Evolutionary conservation across 208 protist genomes (phyloP).

Genomic region (Borovskyia barvae): DNA sequence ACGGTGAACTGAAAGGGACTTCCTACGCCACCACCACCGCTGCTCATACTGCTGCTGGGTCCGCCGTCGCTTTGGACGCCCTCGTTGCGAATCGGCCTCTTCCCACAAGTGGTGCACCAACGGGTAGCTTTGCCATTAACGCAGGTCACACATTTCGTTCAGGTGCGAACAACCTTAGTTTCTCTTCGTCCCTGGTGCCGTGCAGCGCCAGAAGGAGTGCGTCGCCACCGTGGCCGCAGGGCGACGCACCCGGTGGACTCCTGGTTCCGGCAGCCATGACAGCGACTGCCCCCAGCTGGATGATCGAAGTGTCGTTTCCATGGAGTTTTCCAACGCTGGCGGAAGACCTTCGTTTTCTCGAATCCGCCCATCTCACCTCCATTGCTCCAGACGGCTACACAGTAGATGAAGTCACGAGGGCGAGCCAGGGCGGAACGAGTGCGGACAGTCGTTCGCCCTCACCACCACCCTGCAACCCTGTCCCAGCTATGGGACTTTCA

Average conservation of each 20-base stretch:
- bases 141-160: constrained; percentile 5
- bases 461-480: background rate
- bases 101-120: no score
- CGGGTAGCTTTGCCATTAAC: background rate
- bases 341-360: constrained; percentile 71
- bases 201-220: background rate
- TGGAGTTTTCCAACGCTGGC: constrained; percentile 32
- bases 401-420: background rate
- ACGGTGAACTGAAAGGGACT: constrained; percentile 12
- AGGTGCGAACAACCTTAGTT: constrained; percentile 3
- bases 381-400: background rate
- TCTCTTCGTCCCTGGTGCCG: background rate
- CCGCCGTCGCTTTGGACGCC: no score
- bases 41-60: background rate
- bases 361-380: constrained; percentile 36
- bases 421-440: constrained; percentile 2
- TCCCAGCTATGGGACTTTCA: constrained; percentile 5
- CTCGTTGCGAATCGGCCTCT: no score
- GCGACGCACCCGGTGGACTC: background rate
- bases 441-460: constrained; percentile 6
- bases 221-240: background rate
- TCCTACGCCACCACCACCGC: constrained; percentile 3
- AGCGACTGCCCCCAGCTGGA: constrained; percentile 8
- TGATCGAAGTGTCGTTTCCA: constrained; percentile 54
- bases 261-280: background rate